Evolutionary conservation across 2,329 filamentous ascomycete species (phyloP).

Genomic region (Albifimbria verrucaria): DNA sequence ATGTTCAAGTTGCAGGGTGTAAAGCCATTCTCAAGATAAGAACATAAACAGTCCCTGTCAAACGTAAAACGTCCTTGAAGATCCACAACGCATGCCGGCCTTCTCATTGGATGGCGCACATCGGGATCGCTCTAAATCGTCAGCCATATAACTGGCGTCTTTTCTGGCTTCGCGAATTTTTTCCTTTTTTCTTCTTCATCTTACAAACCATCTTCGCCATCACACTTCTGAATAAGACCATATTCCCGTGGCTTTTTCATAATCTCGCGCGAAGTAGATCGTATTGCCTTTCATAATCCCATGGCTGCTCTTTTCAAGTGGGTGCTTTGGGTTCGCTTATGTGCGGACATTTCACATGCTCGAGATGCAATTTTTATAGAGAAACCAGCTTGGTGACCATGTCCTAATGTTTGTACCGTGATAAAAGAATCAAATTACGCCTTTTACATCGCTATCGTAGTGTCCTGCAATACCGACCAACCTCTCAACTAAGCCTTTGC

Average conservation of each 20-base stretch:
- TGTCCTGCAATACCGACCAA: conserved; percentile 1
- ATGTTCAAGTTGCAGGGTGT: too few species aligned
- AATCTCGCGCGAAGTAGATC: conserved; percentile 51
- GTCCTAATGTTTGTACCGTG: too few species aligned
- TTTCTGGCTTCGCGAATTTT: conserved; percentile 2
- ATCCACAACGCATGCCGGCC: too few species aligned
- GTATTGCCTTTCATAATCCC: conserved; percentile 60
- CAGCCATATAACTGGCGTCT: not conserved
- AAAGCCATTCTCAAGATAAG: too few species aligned
- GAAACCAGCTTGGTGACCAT: too few species aligned
- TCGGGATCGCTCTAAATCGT: not conserved
- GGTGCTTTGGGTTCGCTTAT: conserved; percentile 60
- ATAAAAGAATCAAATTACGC: too few species aligned
- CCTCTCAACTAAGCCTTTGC: conserved; percentile 31
- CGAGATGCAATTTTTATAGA: too few species aligned
- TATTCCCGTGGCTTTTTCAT: conserved; percentile 40
- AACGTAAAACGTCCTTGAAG: too few species aligned
- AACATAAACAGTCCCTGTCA: too few species aligned
- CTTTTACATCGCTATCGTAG: not conserved
- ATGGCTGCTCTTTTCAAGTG: conserved; percentile 42
- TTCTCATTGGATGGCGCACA: conserved; percentile 4
- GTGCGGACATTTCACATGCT: conserved; percentile 49
- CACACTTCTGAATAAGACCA: conserved; percentile 30
- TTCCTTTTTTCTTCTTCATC: conserved; percentile 37
- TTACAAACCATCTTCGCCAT: conserved; percentile 45